Conservation (phyloP, 306 rosid genomes). For the Vachellia collinsii region DNA sequence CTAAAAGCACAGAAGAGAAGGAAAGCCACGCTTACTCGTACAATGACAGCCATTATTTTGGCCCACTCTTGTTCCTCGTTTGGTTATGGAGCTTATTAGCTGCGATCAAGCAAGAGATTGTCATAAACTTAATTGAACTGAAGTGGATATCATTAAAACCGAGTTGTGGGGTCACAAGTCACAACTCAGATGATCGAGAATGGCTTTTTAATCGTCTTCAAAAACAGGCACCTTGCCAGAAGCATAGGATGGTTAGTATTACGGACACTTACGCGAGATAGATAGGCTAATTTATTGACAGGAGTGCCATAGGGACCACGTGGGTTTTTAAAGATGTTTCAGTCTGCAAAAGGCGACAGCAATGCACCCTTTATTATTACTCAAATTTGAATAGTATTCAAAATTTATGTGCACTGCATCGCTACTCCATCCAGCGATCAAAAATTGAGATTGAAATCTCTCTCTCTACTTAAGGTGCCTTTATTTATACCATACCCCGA, state of each 20-base stretch:
- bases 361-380: neutral
- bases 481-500: constrained; percentile 7
- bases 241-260: constrained; percentile 2
- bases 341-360: neutral
- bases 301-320: neutral
- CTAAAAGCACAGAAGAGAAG: neutral
- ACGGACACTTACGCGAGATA: neutral
- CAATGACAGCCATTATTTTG: constrained; percentile 1
- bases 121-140: neutral
- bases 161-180: neutral
- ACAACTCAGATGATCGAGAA: neutral
- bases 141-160: neutral
- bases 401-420: neutral
- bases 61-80: constrained; percentile 3
- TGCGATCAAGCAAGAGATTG: neutral
- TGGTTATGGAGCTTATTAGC: neutral
- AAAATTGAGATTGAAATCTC: neutral
- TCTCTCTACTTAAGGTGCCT: constrained; percentile 1
- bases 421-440: neutral
- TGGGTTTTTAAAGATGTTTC: neutral
- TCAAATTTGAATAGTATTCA: neutral
- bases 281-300: neutral
- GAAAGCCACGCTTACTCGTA: neutral
- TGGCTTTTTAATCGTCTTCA: neutral
- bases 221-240: neutral